Conservation (phyloP, 305 asterid species). For the Fraxinus nigra region DNA sequence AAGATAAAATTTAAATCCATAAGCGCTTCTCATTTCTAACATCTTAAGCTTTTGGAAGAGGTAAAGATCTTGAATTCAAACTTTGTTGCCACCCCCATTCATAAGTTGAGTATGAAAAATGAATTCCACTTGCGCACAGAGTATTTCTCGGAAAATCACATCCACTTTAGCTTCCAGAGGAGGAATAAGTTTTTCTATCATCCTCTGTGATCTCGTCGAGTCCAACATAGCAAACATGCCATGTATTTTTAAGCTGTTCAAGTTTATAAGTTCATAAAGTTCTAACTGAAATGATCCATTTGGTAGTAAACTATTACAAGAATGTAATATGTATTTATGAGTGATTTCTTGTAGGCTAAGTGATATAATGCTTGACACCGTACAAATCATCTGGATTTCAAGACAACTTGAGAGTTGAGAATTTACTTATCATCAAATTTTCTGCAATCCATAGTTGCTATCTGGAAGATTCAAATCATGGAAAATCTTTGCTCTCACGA, state of each 20-base stretch:
- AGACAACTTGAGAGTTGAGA: not conserved
- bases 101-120: not conserved
- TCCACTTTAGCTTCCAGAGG: not conserved
- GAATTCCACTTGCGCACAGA: not conserved
- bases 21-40: not conserved
- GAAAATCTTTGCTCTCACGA: slow-evolving; percentile 26
- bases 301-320: not conserved
- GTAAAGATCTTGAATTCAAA: not conserved
- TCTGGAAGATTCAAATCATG: slow-evolving; percentile 16
- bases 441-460: not conserved
- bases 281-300: not conserved
- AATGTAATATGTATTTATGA: not conserved
- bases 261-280: not conserved
- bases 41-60: not conserved
- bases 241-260: not conserved
- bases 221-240: not conserved
- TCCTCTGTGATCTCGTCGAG: not conserved
- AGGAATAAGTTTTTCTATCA: not conserved
- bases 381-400: not conserved
- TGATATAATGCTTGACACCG: not conserved
- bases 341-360: not conserved
- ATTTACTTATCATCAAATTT: not conserved
- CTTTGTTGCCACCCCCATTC: not conserved
- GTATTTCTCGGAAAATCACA: not conserved
- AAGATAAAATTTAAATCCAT: not conserved